phyloP scores from a whole-genome alignment of 441 rosid species.

The Capsella rubella region DNA sequence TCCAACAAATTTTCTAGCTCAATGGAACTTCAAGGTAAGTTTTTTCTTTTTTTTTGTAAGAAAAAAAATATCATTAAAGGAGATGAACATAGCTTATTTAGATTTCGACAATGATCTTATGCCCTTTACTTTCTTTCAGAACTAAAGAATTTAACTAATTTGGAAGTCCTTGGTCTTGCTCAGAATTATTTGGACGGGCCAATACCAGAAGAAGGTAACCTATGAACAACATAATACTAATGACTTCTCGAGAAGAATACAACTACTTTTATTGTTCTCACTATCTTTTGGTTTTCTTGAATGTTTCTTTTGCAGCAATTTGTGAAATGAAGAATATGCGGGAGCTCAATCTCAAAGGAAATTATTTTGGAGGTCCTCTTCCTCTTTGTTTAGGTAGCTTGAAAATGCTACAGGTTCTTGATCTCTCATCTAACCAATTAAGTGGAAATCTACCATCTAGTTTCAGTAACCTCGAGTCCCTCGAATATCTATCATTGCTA shows the following conservation, averaged over 20 bases:
- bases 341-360: constrained; percentile 4
- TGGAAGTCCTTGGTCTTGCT: not conserved
- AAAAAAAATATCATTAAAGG: too few relatives aligned
- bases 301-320: not conserved
- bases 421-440: not conserved
- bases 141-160: not conserved
- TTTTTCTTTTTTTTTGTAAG: not conserved
- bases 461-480: not conserved
- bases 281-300: not conserved
- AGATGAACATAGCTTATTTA: not conserved
- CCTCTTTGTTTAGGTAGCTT: constrained; percentile 16
- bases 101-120: not conserved
- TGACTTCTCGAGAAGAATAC: not conserved
- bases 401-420: not conserved
- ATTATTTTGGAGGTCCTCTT: not conserved
- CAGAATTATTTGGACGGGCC: not conserved
- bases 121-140: not conserved
- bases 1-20: not conserved
- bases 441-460: not conserved
- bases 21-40: constrained; percentile 26
- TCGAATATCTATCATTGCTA: not conserved
- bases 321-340: constrained; percentile 38
- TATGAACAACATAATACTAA: not conserved
- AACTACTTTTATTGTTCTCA: not conserved
- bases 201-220: not conserved